Evolutionary conservation across 2,329 filamentous ascomycete genomes (phyloP), one percentile per base, ranked within the genome.

Genomic region (Pseudogymnoascus sp.): DNA sequence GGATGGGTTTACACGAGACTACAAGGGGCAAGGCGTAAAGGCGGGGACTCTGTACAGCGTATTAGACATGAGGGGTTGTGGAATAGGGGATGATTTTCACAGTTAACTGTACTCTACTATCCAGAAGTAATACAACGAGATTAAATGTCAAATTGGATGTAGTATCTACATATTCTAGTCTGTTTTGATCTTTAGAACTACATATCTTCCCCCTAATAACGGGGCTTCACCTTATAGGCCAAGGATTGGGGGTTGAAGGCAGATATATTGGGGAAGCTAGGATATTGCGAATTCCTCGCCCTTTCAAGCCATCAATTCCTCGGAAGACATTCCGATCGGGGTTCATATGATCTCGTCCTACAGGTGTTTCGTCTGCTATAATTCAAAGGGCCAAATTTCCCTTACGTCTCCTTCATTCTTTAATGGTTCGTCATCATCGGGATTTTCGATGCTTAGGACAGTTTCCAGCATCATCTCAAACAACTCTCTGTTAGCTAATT

Each of bases 401-500:
- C 28, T 34, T 13, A 57, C 28, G 28, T 57, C 51, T 14, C 10
- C 5, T 57, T 57, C 51, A 34, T 57, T 6, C 7, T 57, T 57
- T 57, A 57, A 0, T 6, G 16, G 28, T 8, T 57, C 51, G 31
- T 57, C 51, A 14, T 57, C 51, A 11, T 57, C 51, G 6, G 51
- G 51, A 4, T 36, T 57, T 57, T 57, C 7, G 28, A 57, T 57
- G 4, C 28, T 21, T 57, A 7, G 51, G 16, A 57, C 54, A 39
- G 54, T 41, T 36, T 51, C 1, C 65, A 66, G n/a, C 41, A 39
- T 61, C 31, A 25, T 16, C n/a, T 57, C 43, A 54, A 65, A 67
- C n/a, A 62, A 7, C 31, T 54, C 37, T 48, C 23, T 64, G 34
- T 68, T 63, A 6, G 36, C 62, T 13, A 16, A 21, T 31, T 60